A percentile compares a stretch with the other conserved stretches of the same genome.
Conservation (phyloP, 179 eudicot species). For the Spergularia azorica region DNA sequence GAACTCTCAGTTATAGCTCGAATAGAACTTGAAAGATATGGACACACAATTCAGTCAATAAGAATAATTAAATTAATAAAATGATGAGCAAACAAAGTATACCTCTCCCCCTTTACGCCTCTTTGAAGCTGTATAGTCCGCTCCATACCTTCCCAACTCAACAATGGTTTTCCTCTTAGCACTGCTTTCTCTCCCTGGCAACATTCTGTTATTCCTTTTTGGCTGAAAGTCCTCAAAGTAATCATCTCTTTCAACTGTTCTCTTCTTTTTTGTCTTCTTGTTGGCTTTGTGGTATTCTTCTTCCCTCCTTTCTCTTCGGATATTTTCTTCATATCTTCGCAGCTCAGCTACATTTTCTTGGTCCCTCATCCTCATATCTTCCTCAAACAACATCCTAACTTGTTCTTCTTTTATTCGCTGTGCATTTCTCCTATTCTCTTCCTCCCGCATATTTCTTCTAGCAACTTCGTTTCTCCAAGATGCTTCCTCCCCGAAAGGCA, state of each 20-base stretch:
- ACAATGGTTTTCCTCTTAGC: slow-evolving; percentile 55
- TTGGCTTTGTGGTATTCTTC: slow-evolving; percentile 67
- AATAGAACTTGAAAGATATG: not conserved
- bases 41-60: not conserved
- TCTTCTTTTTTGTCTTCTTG: slow-evolving; percentile 71
- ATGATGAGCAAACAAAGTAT: slow-evolving; percentile 6
- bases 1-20: not conserved
- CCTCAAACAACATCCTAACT: slow-evolving; percentile 47
- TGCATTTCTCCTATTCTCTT: slow-evolving; percentile 58
- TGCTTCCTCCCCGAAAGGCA: slow-evolving; percentile 41
- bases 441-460: slow-evolving; percentile 61
- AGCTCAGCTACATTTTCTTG: slow-evolving; percentile 57
- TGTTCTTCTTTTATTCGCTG: slow-evolving; percentile 59
- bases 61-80: not conserved
- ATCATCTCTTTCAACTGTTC: slow-evolving; percentile 54
- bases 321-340: slow-evolving; percentile 61
- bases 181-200: slow-evolving; percentile 60
- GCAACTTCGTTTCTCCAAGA: slow-evolving; percentile 47
- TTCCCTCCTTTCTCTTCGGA: slow-evolving; percentile 86
- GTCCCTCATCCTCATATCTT: slow-evolving; percentile 59
- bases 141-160: slow-evolving; percentile 59
- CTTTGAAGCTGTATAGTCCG: slow-evolving; percentile 60
- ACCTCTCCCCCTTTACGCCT: slow-evolving; percentile 99
- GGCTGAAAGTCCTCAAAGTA: slow-evolving; percentile 52
- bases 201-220: slow-evolving; percentile 53